These are phyloP conservation scores for Exophiala viscosa DNA, from an alignment of 2,329 filamentous ascomycete genomes.

Conservation along the genomic window DNA sequence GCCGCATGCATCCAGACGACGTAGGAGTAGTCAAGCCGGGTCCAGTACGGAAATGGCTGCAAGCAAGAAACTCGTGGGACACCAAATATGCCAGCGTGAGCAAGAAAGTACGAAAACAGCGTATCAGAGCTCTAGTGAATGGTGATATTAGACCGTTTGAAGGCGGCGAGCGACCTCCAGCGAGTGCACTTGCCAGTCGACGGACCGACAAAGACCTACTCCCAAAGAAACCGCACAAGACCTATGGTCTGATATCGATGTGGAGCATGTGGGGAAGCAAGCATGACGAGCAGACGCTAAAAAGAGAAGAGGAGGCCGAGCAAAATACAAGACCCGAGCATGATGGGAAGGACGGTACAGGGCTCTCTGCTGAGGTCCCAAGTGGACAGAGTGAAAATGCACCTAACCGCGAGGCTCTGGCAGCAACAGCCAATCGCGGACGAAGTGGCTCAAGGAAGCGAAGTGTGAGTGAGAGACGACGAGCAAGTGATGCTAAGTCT, in stretches of 20 bases:
- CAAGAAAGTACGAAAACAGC: conserved; percentile 67
- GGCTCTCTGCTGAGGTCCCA: not conserved
- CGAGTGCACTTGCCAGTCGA: conserved; percentile 74
- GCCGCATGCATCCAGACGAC: conserved; percentile 61
- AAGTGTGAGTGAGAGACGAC: conserved; percentile 13
- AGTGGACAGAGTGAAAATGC: not conserved
- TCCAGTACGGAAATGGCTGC: conserved; percentile 80
- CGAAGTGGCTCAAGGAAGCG: conserved; percentile 3
- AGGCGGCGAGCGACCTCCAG: conserved; percentile 72
- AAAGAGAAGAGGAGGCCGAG: conserved; percentile 29
- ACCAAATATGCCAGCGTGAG: conserved; percentile 66
- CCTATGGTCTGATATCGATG: conserved; percentile 72
- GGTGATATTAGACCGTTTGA: conserved; percentile 66
- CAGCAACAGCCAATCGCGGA: not conserved
- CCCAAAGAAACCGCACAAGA: conserved; percentile 54
- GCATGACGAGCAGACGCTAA: conserved; percentile 73
- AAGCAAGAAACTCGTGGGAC: conserved; percentile 69
- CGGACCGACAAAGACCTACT: conserved; percentile 47
- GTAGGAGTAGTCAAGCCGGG: conserved; percentile 77
- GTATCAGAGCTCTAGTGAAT: conserved; percentile 66
- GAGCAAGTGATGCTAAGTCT: conserved; percentile 2
- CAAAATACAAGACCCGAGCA: conserved; percentile 3
- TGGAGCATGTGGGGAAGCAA: conserved; percentile 89
- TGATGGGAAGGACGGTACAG: not conserved
- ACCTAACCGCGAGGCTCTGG: not conserved